These are phyloP conservation scores for Beverwykella pulmonaria DNA, from an alignment of 495 filamentous ascomycete species.

Conservation along the genomic window DNA sequence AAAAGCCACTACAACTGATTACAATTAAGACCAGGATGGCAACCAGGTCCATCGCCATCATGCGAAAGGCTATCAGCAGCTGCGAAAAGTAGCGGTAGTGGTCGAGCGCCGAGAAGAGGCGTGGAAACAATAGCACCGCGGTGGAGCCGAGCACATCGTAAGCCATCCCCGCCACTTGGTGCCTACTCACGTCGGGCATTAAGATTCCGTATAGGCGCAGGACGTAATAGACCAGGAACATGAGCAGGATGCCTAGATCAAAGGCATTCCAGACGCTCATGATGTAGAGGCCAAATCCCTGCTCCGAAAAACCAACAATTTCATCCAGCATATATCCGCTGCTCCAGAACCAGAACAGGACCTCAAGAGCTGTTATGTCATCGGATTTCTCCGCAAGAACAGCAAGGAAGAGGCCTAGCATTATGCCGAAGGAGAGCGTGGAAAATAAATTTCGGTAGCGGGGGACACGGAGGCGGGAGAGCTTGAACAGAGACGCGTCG, in stretches of 20 bases:
- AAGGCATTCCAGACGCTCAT: slow-evolving; percentile 98
- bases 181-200: slow-evolving; percentile 64
- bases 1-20: slow-evolving; percentile 88
- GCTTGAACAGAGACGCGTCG: slow-evolving; percentile 85
- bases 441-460: slow-evolving; percentile 87
- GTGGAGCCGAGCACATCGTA: slow-evolving; percentile 90
- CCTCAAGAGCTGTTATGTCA: slow-evolving; percentile 76
- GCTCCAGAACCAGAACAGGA: slow-evolving; percentile 96
- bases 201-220: slow-evolving; percentile 85
- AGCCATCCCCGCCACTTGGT: slow-evolving; percentile 72
- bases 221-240: slow-evolving; percentile 84
- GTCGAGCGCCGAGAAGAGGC: slow-evolving; percentile 87
- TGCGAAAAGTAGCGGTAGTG: slow-evolving; percentile 95
- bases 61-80: slow-evolving; percentile 85
- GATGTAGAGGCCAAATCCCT: slow-evolving; percentile 90
- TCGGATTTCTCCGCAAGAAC: slow-evolving; percentile 70
- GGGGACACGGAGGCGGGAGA: slow-evolving; percentile 85
- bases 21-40: slow-evolving; percentile 81
- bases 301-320: slow-evolving; percentile 87
- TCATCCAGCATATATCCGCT: slow-evolving; percentile 97
- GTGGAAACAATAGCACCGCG: slow-evolving; percentile 84
- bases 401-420: slow-evolving; percentile 81
- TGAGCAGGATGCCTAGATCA: slow-evolving; percentile 82
- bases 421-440: slow-evolving; percentile 76
- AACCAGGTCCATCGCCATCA: slow-evolving; percentile 86